These are phyloP conservation scores for Scenedesmus sp. DNA, from an alignment of 163 green algal species.

Conservation along the genomic window DNA sequence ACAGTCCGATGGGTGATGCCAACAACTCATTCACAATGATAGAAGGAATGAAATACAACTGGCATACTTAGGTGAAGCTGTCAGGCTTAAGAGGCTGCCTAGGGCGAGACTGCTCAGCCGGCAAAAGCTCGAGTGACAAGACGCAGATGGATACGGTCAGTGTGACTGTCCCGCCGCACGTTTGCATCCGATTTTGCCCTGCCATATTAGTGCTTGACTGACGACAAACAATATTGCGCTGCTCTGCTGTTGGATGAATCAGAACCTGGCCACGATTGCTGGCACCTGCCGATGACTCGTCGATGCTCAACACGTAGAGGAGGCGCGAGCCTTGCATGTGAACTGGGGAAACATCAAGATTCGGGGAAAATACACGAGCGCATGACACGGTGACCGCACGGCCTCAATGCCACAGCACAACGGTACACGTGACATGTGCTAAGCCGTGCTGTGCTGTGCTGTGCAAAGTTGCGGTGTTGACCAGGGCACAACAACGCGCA, in stretches of 20 bases:
- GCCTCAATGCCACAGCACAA: too few species aligned
- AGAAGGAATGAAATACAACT: background rate
- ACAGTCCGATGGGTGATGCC: background rate
- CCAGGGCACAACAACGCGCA: too few species aligned
- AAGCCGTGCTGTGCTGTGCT: too few species aligned
- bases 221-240: background rate
- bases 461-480: too few species aligned
- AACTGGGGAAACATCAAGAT: background rate
- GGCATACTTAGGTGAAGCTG: background rate
- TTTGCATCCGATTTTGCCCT: background rate
- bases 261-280: background rate
- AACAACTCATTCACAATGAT: background rate
- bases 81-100: background rate
- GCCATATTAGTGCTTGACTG: background rate
- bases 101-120: background rate
- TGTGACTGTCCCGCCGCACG: background rate
- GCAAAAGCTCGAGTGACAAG: conserved; percentile 11
- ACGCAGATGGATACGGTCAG: conserved; percentile 3
- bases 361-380: too few species aligned
- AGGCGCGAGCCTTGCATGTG: background rate
- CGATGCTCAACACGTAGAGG: background rate
- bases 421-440: too few species aligned
- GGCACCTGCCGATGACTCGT: background rate
- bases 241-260: background rate
- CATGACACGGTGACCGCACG: too few species aligned